Evolutionary conservation across 345 rosid species (phyloP), one percentile per base, ranked within the genome.

Genomic region (Noccaea bulbosa): DNA sequence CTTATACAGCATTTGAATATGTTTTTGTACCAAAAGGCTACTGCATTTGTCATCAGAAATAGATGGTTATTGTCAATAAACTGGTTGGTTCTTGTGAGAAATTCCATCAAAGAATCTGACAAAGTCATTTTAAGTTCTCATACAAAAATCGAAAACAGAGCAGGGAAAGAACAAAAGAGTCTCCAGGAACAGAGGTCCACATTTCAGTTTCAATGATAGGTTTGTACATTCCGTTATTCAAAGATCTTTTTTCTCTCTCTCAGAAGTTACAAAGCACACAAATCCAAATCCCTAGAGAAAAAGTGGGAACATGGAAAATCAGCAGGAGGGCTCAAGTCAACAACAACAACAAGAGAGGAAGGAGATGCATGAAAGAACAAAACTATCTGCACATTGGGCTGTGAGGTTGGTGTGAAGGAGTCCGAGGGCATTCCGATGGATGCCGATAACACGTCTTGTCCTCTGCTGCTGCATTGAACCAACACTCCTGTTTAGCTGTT

Each of bases 361-460:
- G 54, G 52, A 44, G 64, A 54, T 52, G 2, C 51, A 32, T 32
- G 8, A 54, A 50, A 32, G 57, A 27, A 38, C 5, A 72, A 45
- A 61, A 14, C 58, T 84, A 84, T 83, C 76, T 86, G 83, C 91
- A 84, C 82, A 86, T 77, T 44, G 88, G 91, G 27, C 80, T 86
- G 27, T 83, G 88, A 78, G 85, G 80, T 65, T 76, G 83, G 62
- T 78, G 87, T 11, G 87, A 67, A 20, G 86, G 87, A 68, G 85
- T 78, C 37, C 17, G 71, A 27, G 77, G 84, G 72, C 78, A 76
- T 22, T 81, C 80, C 17, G 83, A 79, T 37, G 86, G 73, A 72
- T 65, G 66, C 11, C 82, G 62, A 39, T 37, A 77, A 12, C 67
- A 79, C 41, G 47, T 37, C 11, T 16, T 43, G 27, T 69, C 83